phyloP scores from a whole-genome alignment of 2,329 filamentous ascomycete species.

The Calonectria leucothoes region DNA sequence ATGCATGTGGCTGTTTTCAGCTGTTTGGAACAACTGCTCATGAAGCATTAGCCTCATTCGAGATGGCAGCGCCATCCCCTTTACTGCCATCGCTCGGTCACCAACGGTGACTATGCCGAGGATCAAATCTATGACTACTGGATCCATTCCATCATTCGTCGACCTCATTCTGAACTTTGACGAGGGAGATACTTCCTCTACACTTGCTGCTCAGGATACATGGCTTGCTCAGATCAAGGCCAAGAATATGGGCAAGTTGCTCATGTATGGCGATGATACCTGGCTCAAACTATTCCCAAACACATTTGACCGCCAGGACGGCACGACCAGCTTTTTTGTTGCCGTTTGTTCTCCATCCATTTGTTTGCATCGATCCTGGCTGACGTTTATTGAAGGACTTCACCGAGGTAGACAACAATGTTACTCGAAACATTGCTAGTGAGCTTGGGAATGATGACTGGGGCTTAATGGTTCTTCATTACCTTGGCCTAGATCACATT shows the following conservation, averaged over 20 bases:
- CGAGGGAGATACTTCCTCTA: constrained; percentile 91
- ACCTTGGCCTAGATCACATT: constrained; percentile 95
- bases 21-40: constrained; percentile 17
- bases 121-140: constrained; percentile 96
- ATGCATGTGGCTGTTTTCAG: not conserved
- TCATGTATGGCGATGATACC: constrained; percentile 98
- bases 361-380: not conserved
- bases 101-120: constrained; percentile 99
- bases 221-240: constrained; percentile 95
- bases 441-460: constrained; percentile 86
- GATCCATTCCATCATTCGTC: constrained; percentile 97
- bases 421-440: constrained; percentile 85
- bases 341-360: constrained; percentile 74
- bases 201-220: constrained; percentile 88
- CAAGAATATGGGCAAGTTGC: constrained; percentile 76
- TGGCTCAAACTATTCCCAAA: constrained; percentile 97
- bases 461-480: constrained; percentile 95
- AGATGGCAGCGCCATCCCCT: constrained; percentile 86
- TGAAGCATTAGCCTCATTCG: constrained; percentile 77
- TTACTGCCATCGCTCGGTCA: constrained; percentile 95
- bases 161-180: constrained; percentile 97
- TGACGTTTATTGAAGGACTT: constrained; percentile 75
- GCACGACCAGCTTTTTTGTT: constrained; percentile 98
- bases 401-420: constrained; percentile 96
- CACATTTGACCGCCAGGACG: constrained; percentile 88